These are phyloP conservation scores for Rauvolfia tetraphylla DNA, from an alignment of 257 asterid genomes.

Conservation along the genomic window DNA sequence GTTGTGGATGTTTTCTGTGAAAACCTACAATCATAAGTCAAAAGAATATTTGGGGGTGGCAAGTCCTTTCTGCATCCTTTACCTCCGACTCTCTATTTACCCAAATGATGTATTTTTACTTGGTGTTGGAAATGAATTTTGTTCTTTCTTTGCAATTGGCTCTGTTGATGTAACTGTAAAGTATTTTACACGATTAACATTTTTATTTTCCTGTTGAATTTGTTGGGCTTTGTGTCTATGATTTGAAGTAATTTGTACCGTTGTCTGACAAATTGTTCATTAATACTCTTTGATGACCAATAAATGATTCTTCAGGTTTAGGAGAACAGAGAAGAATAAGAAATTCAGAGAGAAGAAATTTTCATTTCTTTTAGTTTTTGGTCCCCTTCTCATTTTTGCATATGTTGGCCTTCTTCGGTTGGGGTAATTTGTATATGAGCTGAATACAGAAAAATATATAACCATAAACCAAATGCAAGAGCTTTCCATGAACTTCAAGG, in stretches of 20 bases:
- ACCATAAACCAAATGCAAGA: too few species aligned
- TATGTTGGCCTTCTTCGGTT: too few species aligned
- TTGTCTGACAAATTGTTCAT: neutral
- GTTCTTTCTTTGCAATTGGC: neutral
- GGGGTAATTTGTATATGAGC: too few species aligned
- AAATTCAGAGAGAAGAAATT: too few species aligned
- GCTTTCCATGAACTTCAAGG: too few species aligned
- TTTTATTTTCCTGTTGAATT: neutral
- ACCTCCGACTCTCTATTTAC: neutral
- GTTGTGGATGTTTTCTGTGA: neutral
- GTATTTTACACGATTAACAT: neutral
- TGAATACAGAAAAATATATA: too few species aligned
- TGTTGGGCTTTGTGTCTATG: neutral
- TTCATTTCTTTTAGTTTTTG: too few species aligned
- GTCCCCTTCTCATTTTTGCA: too few species aligned
- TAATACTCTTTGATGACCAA: neutral
- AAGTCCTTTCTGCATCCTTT: too few species aligned
- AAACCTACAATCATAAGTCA: neutral
- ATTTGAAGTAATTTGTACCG: neutral
- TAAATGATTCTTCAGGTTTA: neutral
- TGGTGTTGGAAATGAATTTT: neutral
- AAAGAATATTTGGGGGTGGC: neutral
- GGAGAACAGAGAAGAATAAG: too few species aligned
- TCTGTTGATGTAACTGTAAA: neutral
- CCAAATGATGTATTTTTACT: neutral